Conservation (phyloP, 768 basidiomycete species). For the Termitomyces titanicus region DNA sequence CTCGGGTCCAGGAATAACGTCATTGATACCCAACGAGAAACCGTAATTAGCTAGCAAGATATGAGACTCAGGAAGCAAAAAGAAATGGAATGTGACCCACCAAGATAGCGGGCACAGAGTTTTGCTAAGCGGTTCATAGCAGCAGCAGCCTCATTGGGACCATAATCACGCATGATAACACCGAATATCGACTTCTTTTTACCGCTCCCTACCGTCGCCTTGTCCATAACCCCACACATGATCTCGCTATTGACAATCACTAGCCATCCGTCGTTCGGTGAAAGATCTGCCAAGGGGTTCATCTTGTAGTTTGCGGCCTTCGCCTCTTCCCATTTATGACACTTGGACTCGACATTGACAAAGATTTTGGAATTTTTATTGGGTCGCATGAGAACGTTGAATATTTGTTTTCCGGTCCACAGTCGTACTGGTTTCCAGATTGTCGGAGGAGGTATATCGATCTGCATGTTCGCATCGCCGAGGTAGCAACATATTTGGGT, state of each 20-base stretch:
- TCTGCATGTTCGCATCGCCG: conserved; percentile 84
- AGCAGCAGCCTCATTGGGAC: conserved; percentile 86
- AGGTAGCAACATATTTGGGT: conserved; percentile 96
- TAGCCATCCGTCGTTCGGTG: conserved; percentile 96
- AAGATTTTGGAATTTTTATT: conserved; percentile 78
- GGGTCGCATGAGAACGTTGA: conserved; percentile 94
- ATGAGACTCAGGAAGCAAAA: conserved; percentile 3
- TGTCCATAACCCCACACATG: conserved; percentile 99
- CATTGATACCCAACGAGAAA: conserved; percentile 97
- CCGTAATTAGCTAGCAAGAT: conserved; percentile 83
- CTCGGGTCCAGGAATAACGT: conserved; percentile 91
- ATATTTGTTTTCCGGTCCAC: conserved; percentile 99
- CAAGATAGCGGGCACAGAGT: conserved; percentile 90
- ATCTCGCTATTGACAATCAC: conserved; percentile 97
- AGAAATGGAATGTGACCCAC: conserved; percentile 35
- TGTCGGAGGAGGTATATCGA: conserved; percentile 93
- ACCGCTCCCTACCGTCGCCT: conserved; percentile 94
- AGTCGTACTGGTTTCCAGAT: conserved; percentile 90
- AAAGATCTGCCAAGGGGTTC: conserved; percentile 74
- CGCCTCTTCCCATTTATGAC: conserved; percentile 84
- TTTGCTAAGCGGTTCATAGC: conserved; percentile 98
- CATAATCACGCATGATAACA: conserved; percentile 96
- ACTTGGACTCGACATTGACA: conserved; percentile 96
- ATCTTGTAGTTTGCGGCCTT: conserved; percentile 61
- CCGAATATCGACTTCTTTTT: conserved; percentile 99